A percentile compares a stretch with the other conserved stretches of the same genome.
These are phyloP conservation scores for Halteria grandinella DNA, from an alignment of 73 alveolate genomes.

Conservation along the genomic window DNA sequence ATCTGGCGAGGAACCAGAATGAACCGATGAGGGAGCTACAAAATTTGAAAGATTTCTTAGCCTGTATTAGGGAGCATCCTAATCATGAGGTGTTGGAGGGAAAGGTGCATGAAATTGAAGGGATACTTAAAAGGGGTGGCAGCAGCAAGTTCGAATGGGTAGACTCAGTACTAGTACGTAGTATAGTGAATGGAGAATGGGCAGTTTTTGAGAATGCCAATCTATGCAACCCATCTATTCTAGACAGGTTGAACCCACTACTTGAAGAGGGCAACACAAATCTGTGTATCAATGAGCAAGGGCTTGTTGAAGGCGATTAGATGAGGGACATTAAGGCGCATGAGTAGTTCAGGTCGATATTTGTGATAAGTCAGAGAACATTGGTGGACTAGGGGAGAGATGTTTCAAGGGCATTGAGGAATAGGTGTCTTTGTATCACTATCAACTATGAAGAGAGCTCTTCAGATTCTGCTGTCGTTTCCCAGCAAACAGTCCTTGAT, in stretches of 20 bases:
- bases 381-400: conserved; percentile 62
- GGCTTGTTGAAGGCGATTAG: conserved; percentile 70
- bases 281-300: conserved; percentile 74
- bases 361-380: conserved; percentile 70
- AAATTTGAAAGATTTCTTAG: too few relatives aligned
- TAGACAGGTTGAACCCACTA: conserved; percentile 94
- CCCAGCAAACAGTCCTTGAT: too few relatives aligned
- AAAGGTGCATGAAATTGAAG: too few relatives aligned
- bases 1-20: too few relatives aligned
- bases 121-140: too few relatives aligned
- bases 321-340: conserved; percentile 78
- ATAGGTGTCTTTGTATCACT: conserved; percentile 91
- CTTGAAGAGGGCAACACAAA: conserved; percentile 87
- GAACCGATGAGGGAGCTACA: too few relatives aligned
- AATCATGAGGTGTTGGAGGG: too few relatives aligned
- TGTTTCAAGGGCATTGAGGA: conserved; percentile 92
- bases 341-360: conserved; percentile 86
- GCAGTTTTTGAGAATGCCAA: conserved; percentile 88
- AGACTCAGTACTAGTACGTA: conserved; percentile 87
- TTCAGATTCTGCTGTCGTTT: too few relatives aligned
- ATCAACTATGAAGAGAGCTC: conserved; percentile 16
- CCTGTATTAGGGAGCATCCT: too few relatives aligned
- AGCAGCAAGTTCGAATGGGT: conserved; percentile 84
- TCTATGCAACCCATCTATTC: conserved; percentile 90
- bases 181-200: conserved; percentile 92